phyloP scores from a whole-genome alignment of 768 basidiomycete species.

The Rhodotorula graminis region DNA sequence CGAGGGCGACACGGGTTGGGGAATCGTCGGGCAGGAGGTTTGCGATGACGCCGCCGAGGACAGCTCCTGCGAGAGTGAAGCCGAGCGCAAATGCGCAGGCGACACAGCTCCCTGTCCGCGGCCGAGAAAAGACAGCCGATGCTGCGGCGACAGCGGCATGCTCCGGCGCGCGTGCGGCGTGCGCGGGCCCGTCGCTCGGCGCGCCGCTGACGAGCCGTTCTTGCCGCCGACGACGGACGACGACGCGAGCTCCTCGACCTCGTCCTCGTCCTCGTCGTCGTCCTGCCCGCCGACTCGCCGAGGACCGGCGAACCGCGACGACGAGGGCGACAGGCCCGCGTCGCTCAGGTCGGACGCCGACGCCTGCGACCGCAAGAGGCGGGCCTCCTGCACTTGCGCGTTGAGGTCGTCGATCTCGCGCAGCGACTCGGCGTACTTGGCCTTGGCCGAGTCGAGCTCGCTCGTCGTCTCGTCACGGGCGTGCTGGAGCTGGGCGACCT shows the following conservation, averaged over 20 bases:
- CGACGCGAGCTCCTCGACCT: conserved; percentile 21
- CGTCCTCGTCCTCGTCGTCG: conserved; percentile 18
- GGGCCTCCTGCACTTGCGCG: conserved; percentile 81
- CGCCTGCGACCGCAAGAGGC: conserved; percentile 49
- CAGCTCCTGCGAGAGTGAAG: conserved; percentile 87
- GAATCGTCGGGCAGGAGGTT: conserved; percentile 43
- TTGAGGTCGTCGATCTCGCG: conserved; percentile 88
- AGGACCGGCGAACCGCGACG: neutral
- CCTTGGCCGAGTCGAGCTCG: conserved; percentile 69
- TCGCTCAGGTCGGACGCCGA: conserved; percentile 1
- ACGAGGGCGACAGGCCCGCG: conserved; percentile 6
- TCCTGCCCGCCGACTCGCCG: neutral
- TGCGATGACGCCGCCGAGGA: conserved; percentile 49
- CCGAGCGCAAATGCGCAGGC: conserved; percentile 69
- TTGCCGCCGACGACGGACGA: conserved; percentile 4
- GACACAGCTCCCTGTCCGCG: conserved; percentile 33
- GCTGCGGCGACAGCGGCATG: conserved; percentile 38
- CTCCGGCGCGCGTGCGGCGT: conserved; percentile 37
- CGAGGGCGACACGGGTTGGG: conserved; percentile 27
- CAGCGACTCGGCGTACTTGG: conserved; percentile 82
- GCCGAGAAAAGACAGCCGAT: conserved; percentile 42
- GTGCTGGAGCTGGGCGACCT: conserved; percentile 70
- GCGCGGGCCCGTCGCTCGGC: conserved; percentile 15
- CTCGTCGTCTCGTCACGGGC: conserved; percentile 73
- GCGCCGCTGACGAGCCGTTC: conserved; percentile 5